Evolutionary conservation across 768 basidiomycete species (phyloP).

Genomic region (Agrocybe pediades): DNA sequence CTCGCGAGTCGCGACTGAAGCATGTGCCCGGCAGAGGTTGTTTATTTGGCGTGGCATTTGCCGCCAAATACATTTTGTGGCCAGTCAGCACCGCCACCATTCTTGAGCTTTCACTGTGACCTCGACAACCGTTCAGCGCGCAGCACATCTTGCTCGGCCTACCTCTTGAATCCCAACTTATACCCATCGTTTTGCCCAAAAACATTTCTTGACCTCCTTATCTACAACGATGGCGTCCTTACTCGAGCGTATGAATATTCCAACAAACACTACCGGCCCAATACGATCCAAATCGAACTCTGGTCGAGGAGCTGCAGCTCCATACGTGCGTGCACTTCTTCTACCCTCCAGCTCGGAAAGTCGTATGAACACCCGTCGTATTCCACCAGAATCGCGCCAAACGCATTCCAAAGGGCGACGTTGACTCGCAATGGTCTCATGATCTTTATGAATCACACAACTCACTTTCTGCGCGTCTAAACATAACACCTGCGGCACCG

Average conservation of each 20-base stretch:
- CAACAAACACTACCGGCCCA: slow-evolving; percentile 43
- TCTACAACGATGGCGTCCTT: slow-evolving; percentile 50
- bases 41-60: not conserved
- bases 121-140: not conserved
- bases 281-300: slow-evolving; percentile 43
- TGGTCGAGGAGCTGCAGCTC: slow-evolving; percentile 41
- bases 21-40: no score
- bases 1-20: no score
- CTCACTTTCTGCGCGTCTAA: slow-evolving; percentile 62
- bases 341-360: slow-evolving; percentile 20
- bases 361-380: slow-evolving; percentile 20
- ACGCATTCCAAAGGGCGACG: slow-evolving; percentile 64
- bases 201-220: not conserved
- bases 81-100: slow-evolving; percentile 7
- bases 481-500: slow-evolving; percentile 42
- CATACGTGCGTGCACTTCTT: slow-evolving; percentile 52
- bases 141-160: not conserved
- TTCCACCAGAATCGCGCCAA: slow-evolving; percentile 47
- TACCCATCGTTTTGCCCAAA: not conserved
- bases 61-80: slow-evolving; percentile 1
- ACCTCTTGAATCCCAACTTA: not conserved
- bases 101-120: slow-evolving; percentile 5
- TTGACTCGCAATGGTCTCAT: slow-evolving; percentile 70
- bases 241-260: slow-evolving; percentile 58
- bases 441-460: slow-evolving; percentile 67